Base-by-base conservation (phyloP, 805 yeast genomes). In the Cyberlindnera xylosilytica region DNA sequence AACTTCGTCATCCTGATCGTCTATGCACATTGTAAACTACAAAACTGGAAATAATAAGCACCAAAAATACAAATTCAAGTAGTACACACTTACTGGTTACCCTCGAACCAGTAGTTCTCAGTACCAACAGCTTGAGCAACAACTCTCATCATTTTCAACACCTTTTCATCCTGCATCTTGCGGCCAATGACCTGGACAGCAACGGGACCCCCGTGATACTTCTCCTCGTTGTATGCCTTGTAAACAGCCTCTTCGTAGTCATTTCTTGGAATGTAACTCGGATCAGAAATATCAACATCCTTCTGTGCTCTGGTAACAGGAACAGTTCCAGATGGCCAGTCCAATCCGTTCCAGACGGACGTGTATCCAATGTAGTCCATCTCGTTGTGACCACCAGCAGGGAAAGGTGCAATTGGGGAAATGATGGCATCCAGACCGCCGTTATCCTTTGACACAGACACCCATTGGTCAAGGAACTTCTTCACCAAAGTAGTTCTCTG, bases 171-270 rank as follows among this genome's bases (percentile, higher is more conserved):
- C 51, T 78, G 73, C 19, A 70, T 65, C 39, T 76, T 69, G 39
- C 69, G 67, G 15, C 83, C 78, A 4, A 81, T 76, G 19, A 83
- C 63, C 58, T 82, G 88, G n/a, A 82, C 63, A 16, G 79, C 76
- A 8, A 78, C 79, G 0, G 87, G 81, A 40, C 81, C 75, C 3
- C 80, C 82, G 49, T 76, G 70, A 58, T 70, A 65, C 47, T 71
- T 71, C 36, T 62, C 69, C 1, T 82, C 72, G 46, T 77, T 70
- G 60, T 77, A 79, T 36, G 66, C 58, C 24, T 62, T 57, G 49
- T 68, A 68, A 19, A 73, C 69, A 12, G 62, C 65, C 31, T 60
- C 49, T 36, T 79, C 84, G 2, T 65, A 52, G 3, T 66, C 68
- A 53, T 71, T 49, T 62, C 53, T 29, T 7, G 46, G 44, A 6